Base-by-base conservation (phyloP, 2,329 filamentous ascomycete species). In the Arthrobotrys pseudoclavata region DNA sequence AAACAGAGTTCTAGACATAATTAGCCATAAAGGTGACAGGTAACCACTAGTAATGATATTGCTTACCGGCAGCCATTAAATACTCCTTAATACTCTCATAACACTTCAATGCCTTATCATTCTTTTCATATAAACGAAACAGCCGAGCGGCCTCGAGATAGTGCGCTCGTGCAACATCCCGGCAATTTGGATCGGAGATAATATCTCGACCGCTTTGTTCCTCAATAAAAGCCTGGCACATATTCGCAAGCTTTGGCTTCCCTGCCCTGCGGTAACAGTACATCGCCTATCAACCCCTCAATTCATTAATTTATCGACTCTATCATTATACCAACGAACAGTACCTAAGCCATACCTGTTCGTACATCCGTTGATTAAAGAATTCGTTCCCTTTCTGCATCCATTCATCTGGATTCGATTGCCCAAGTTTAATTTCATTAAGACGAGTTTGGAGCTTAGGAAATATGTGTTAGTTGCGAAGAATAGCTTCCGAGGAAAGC, bases 41-140 rank as follows among this genome's bases (percentile, higher is more conserved):
- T 29, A 29, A 29, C 26, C 7, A 29, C 3, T 29, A 29, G 3
- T 29, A 29, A 7, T 29, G 7, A 7, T 29, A 29, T 29, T 29
- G 7, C 26, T 29, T 29, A 29, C 26, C 26, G n/a, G n/a, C 68
- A 48, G 68, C 68, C 26, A 42, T 10, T 20, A 22, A 4, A 22
- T 52, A 70, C 4, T 55, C 68, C 31, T 55, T 63, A 9, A 70
- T 70, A 22, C 68, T 70, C 18, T 70, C 68, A 15, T 52, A 63
- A 24, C 68, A 70, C 18, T 53, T 70, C 6, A 70, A 9, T 2
- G 57, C 68, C 15, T 34, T 70, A n/a, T 70, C 57, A 10, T 42
- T 9, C 7, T 20, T 40, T 22, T 55, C 31, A 9, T 57, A 70
- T 13, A 15, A 24, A 3, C 40, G 20, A 22, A 53, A 70, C 10